phyloP scores from a whole-genome alignment of 2,329 filamentous ascomycete genomes.

The Paraphaeosphaeria sporulosa region DNA sequence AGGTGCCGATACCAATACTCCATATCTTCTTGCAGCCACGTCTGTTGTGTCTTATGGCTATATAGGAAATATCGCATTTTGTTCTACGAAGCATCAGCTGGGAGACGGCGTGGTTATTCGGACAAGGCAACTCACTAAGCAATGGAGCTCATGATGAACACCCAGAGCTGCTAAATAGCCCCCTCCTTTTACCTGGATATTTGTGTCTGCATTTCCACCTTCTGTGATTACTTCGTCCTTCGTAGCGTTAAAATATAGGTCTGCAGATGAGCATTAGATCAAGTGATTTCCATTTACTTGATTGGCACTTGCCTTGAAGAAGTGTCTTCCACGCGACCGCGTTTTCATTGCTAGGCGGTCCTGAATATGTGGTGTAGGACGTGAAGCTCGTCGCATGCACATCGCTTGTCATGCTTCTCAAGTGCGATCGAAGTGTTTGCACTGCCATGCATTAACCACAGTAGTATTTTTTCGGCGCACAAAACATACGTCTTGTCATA shows the following conservation, averaged over 20 bases:
- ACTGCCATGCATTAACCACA: neutral
- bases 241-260: neutral
- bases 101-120: neutral
- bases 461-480: neutral
- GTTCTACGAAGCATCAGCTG: neutral
- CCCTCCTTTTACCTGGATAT: neutral
- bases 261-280: neutral
- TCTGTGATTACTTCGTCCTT: neutral
- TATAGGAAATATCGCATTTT: neutral
- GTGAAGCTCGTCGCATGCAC: neutral
- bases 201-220: neutral
- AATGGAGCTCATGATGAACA: slow-evolving; percentile 1
- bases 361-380: neutral
- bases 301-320: neutral
- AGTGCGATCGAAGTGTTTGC: neutral
- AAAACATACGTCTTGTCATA: neutral
- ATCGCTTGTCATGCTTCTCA: neutral
- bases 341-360: neutral
- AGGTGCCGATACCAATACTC: neutral
- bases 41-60: neutral
- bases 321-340: neutral
- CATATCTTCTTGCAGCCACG: neutral
- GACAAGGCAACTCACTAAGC: neutral
- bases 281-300: neutral
- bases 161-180: neutral